phyloP scores from a whole-genome alignment of 1,284 basidiomycete species.

The Volvariella surrecta region DNA sequence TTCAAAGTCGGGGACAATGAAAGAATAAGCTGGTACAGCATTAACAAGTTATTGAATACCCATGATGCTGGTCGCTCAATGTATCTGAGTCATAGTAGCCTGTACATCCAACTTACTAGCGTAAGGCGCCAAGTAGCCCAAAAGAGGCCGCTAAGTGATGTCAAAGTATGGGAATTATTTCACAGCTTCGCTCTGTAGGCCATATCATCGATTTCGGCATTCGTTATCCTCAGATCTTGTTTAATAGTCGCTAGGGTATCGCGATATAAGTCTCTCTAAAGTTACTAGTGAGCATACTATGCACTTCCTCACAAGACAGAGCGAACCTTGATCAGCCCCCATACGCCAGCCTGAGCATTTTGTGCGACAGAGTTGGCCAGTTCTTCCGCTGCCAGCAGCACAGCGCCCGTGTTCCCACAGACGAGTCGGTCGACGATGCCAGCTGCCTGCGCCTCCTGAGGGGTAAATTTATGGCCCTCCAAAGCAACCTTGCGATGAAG shows the following conservation, averaged over 20 bases:
- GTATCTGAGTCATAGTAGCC: too few species aligned
- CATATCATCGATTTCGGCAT: conserved; percentile 28
- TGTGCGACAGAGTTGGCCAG: conserved; percentile 41
- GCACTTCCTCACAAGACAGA: neutral
- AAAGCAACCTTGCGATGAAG: conserved; percentile 71
- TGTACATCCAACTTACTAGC: too few species aligned
- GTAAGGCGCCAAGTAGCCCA: too few species aligned
- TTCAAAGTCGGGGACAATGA: too few species aligned
- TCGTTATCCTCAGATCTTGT: conserved; percentile 26
- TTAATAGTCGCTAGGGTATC: conserved; percentile 32
- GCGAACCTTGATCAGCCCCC: conserved; percentile 57
- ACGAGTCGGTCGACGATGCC: conserved; percentile 73
- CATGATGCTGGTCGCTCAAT: too few species aligned
- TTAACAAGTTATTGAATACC: too few species aligned
- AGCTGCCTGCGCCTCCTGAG: conserved; percentile 57
- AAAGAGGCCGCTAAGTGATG: too few species aligned
- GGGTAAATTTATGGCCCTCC: conserved; percentile 79
- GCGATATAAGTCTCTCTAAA: conserved; percentile 34
- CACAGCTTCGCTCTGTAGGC: conserved; percentile 35
- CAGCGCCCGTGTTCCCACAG: conserved; percentile 42
- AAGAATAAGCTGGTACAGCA: too few species aligned
- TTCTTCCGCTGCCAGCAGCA: conserved; percentile 54
- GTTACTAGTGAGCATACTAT: conserved; percentile 5
- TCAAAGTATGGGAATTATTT: conserved; percentile 3
- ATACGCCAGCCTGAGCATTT: conserved; percentile 48